Evolutionary conservation across 23 red algal genomes (phyloP).

Genomic region (Chondrus crispus): DNA sequence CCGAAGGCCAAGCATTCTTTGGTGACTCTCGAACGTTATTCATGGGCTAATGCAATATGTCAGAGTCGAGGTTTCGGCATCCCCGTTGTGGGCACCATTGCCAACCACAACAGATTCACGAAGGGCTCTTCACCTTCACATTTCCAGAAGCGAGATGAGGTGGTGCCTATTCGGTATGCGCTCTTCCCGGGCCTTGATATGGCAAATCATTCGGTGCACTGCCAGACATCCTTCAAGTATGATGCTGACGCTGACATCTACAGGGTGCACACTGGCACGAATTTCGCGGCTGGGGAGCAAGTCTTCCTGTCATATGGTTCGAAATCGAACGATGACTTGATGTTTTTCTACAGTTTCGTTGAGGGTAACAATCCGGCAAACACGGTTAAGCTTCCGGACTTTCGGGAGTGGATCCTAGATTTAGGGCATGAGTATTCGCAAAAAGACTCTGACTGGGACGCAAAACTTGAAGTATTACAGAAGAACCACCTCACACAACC

Average conservation of each 20-base stretch:
- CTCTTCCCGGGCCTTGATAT: conserved; percentile 67
- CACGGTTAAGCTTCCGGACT: conserved; percentile 41
- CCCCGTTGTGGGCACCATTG: background rate
- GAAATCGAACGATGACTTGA: conserved; percentile 71
- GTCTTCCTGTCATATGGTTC: conserved; percentile 80
- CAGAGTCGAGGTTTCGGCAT: conserved; percentile 51
- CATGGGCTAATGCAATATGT: conserved; percentile 41
- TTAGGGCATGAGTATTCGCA: background rate
- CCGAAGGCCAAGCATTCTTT: background rate
- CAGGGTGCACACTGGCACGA: background rate
- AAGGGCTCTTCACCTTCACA: background rate
- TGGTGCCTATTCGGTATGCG: conserved; percentile 19
- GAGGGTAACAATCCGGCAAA: conserved; percentile 70
- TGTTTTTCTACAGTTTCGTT: conserved; percentile 75
- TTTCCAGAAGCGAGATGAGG: background rate
- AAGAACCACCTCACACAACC: background rate
- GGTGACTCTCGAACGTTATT: conserved; percentile 24
- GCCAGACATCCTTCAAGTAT: conserved; percentile 21
- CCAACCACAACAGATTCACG: background rate
- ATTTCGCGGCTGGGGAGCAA: conserved; percentile 31
- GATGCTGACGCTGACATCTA: background rate
- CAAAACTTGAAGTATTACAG: conserved; percentile 30
- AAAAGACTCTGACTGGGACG: background rate
- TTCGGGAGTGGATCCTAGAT: conserved; percentile 34
- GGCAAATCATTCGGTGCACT: conserved; percentile 42